Evolutionary conservation across 139 green algal species (phyloP).

Genomic region (Pseudopediastrum boryanum): DNA sequence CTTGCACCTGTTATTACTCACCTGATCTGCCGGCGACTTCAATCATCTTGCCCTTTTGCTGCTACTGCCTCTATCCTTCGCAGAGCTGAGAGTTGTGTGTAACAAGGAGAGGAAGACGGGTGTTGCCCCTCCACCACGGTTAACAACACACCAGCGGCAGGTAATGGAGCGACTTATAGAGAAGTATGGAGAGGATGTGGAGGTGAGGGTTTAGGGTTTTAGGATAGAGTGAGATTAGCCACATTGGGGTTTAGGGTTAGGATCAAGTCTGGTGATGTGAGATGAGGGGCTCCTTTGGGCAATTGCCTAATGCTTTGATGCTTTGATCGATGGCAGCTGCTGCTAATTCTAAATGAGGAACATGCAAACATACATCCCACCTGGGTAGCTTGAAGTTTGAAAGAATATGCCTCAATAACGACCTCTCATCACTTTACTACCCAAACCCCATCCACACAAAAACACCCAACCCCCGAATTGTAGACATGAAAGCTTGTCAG

Average conservation of each 20-base stretch:
- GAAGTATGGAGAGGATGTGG: constrained; percentile 54
- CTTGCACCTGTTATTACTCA: too few species aligned
- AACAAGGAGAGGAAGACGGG: constrained; percentile 54
- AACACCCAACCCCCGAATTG: too few species aligned
- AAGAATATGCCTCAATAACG: too few species aligned
- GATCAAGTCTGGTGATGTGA: too few species aligned
- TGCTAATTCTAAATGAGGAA: not conserved
- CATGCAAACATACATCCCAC: not conserved
- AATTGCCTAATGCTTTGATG: not conserved
- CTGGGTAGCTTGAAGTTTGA: not conserved
- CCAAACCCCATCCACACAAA: too few species aligned
- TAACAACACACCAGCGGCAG: constrained; percentile 54
- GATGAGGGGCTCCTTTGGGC: too few species aligned
- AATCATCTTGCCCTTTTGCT: too few species aligned
- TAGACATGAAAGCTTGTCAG: too few species aligned
- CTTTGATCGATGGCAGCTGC: constrained; percentile 8
- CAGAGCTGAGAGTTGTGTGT: constrained; percentile 56
- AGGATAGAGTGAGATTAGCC: not conserved
- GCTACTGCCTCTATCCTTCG: too few species aligned
- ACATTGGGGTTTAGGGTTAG: too few species aligned
- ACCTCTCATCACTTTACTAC: too few species aligned
- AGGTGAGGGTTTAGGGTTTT: constrained; percentile 24
- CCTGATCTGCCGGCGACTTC: too few species aligned
- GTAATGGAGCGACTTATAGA: constrained; percentile 54
- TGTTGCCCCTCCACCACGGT: constrained; percentile 51